phyloP scores from a whole-genome alignment of 306 rosid species.

The Lotus japonicus region DNA sequence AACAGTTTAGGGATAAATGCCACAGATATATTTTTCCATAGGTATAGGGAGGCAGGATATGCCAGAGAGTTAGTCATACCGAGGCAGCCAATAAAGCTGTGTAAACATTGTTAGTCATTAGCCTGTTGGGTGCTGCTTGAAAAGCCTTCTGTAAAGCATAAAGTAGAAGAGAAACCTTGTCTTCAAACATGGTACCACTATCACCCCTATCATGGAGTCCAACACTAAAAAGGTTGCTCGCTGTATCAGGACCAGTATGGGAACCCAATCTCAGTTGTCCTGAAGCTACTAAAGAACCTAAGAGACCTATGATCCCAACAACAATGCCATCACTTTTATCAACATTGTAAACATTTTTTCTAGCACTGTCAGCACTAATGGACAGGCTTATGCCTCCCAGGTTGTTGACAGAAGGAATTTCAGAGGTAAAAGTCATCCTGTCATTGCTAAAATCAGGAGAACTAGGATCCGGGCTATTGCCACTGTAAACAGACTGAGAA shows the following conservation, averaged over 20 bases:
- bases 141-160: conserved; percentile 93
- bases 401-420: conserved; percentile 47
- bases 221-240: conserved; percentile 66
- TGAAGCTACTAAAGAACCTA: conserved; percentile 90
- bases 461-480: conserved; percentile 26
- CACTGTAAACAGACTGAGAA: conserved; percentile 40
- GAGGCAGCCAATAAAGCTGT: conserved; percentile 90
- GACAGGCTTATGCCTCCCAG: conserved; percentile 92
- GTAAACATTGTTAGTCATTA: conserved; percentile 83
- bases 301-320: conserved; percentile 80
- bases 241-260: conserved; percentile 41
- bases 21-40: background rate
- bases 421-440: conserved; percentile 56
- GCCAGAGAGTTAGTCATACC: conserved; percentile 50
- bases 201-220: conserved; percentile 77
- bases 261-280: conserved; percentile 81
- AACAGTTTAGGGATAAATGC: background rate
- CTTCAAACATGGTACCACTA: conserved; percentile 88
- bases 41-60: background rate
- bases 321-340: conserved; percentile 92
- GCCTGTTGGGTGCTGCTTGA: conserved; percentile 92
- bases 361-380: conserved; percentile 92
- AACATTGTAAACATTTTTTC: conserved; percentile 88
- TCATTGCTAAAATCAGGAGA: conserved; percentile 44
- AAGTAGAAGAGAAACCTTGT: conserved; percentile 86